Base-by-base conservation (phyloP, 306 rosid genomes). In the Casuarina glauca region DNA sequence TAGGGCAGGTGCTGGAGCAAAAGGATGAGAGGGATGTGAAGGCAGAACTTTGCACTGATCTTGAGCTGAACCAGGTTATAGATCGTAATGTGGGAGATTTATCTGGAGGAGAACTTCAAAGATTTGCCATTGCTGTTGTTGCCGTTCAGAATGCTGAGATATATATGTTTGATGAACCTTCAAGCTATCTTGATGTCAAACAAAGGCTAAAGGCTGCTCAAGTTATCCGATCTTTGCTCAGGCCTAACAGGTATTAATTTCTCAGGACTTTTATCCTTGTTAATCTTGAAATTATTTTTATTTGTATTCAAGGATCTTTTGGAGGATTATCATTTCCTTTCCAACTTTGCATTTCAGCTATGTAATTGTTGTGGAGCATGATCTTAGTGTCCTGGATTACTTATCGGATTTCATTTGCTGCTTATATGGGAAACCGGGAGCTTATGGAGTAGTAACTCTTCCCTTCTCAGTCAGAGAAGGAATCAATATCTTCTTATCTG, bases 401-500 rank as follows among this genome's bases (percentile, higher is more conserved):
- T 89, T 96, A 71, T 96, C 99, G 9, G 99, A 96, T 86, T 96
- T 96, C 76, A 93, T 96, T 70, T 96, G 99, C 96, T 96, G 99
- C 84, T 80, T 96, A 76, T 96, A 93, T 79, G 99, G 99, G 32
- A 96, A 96, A 80, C 99, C 99, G 57, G 98, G 99, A 85, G 98
- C 97, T 51, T 96, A 93, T 85, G 99, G 99, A 80, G 99, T 96
- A 76, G 99, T 96, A 53, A 96, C 99, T 66, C 96, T 96, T 80
- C 99, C 99, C 61, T 96, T 96, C 91, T 96, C 99, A 17, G 99
- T 96, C 75, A 84, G 99, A 89, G 99, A 96, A 86, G 99, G 99
- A 81, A 96, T 96, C 77, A 96, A 96, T 81, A 93, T 96, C 84
- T 96, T 96, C 88, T 93, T 96, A 90, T 88, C 98, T 57, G 99